Conservation (phyloP, 1,284 basidiomycete genomes). For the Boletus semigastroideus region DNA sequence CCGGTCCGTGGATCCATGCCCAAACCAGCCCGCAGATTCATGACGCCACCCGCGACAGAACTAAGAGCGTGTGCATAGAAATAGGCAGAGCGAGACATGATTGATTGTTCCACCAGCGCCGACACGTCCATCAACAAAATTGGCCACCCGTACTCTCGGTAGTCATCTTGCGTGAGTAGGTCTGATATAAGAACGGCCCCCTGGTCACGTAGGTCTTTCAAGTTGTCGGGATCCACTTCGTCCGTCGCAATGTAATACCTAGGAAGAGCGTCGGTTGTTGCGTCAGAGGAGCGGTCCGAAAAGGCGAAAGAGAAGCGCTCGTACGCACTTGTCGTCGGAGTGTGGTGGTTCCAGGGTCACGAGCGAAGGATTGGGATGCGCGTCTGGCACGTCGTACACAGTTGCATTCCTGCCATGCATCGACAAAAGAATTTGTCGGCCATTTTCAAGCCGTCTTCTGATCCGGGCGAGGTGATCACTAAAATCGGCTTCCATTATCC, state of each 20-base stretch:
- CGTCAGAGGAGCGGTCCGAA: not conserved
- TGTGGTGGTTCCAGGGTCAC: conserved; percentile 27
- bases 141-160: conserved; percentile 41
- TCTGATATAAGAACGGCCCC: conserved; percentile 44
- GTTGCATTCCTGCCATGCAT: conserved; percentile 19
- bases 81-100: conserved; percentile 38
- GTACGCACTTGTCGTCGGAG: conserved; percentile 25
- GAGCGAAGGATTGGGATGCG: conserved; percentile 21
- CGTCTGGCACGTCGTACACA: conserved; percentile 32
- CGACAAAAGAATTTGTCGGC: conserved; percentile 29
- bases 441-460: conserved; percentile 31
- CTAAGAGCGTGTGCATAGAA: conserved; percentile 48
- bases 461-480: conserved; percentile 40
- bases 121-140: conserved; percentile 45
- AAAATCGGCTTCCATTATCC: conserved; percentile 37
- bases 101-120: conserved; percentile 45
- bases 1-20: conserved; percentile 42
- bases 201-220: conserved; percentile 36
- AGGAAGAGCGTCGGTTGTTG: conserved; percentile 5
- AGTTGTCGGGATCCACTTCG: conserved; percentile 37
- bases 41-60: conserved; percentile 43
- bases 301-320: too few relatives aligned
- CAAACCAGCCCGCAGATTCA: conserved; percentile 40
- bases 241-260: conserved; percentile 51
- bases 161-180: conserved; percentile 42